Base-by-base conservation (phyloP, 2,329 filamentous ascomycete species). In the Fusarium nodosum region DNA sequence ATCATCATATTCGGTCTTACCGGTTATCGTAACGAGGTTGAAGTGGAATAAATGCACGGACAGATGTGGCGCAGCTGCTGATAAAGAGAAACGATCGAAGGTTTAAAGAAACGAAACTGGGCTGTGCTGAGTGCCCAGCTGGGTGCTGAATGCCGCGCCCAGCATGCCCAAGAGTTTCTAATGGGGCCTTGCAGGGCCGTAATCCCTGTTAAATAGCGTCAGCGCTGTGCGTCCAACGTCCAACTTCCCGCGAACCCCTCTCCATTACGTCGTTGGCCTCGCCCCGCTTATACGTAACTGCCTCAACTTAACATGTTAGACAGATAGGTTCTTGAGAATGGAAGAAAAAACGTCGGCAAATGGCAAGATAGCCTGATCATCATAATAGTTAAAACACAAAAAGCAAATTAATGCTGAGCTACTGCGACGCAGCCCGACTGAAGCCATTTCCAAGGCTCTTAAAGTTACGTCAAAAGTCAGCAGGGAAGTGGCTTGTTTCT, bases 181-280 rank as follows among this genome's bases (percentile, higher is more conserved):
- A 54, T 60, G 59, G 59, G 64, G 36, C 31, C 59, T 56, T 51
- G 39, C 45, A 54, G 58, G 62, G 62, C 28, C 50, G 22, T 10
- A 10, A 66, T 46, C 69, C 69, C 50, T 72, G 69, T 59, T 53
- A 45, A 46, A 69, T 65, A 73, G 69, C 68, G 72, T 74, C 72
- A 71, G 64, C 57, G 67, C 56, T 60, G 52, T 72, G 58, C 38
- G 38, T 61, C 53, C 60, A 59, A 60, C 38, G 38, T 61, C 55
- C 64, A 59, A 60, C 52, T 66, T 56, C 41, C 53, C 36, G 38
- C 57, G 41, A 67, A 68, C 68, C 68, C 67, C 67, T 73, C 71
- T 54, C 54, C 52, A 73, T 74, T 74, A 74, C 72, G 72, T 74
- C 72, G 72, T 74, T 73, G 56, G 50, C 60, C 46, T 63, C 54